Evolutionary conservation across 2,329 filamentous ascomycete species (phyloP), one percentile per base, ranked within the genome.

Genomic region (Trichophyton verrucosum): DNA sequence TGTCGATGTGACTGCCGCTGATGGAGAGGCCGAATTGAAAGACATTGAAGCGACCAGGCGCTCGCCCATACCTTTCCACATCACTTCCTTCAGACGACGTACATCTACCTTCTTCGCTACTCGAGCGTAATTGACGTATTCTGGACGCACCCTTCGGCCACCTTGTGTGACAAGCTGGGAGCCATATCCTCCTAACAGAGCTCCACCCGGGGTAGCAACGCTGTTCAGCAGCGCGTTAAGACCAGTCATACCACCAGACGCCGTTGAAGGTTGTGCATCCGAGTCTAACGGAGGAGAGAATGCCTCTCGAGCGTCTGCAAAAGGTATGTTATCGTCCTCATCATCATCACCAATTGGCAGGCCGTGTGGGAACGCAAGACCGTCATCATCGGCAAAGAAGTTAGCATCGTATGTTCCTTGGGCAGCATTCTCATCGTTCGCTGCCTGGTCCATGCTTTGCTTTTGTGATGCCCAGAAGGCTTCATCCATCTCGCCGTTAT

Each of bases 351-450:
- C 73, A 57, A 78, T 64, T 44, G 74, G 76, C 58, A 75, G 68
- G 40, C 76, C 77, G 60, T 77, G 75, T 36, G 76, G 75, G 66
- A 77, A 77, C 15, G 75, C 73, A 59, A 77, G 69, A 7, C 75
- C 76, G 64, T 79, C 77, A 69, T 97, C 94, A 68, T 94, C 87
- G 11, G 75, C 75, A 78, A 97, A 99, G 81, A 97, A 99, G 73
- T 97, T 88, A 62, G 94, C 92, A 72, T 97, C 91, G 74, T 97
- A 99, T 70, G 95, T 86, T 63, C 91, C 91, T 2, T 81, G 81
- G 42, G 81, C 73, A 1, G 76, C 80, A 51, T 84, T 84, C 24
- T 86, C 85, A 58, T 78, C 75, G 57, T 71, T 70, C 44, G 69
- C 66, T 22, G 67, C 62, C 64, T 71, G 68, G 51, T 71, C 85